phyloP scores from a whole-genome alignment of 2,329 filamentous ascomycete species.

The Venturiaceae sp. region DNA sequence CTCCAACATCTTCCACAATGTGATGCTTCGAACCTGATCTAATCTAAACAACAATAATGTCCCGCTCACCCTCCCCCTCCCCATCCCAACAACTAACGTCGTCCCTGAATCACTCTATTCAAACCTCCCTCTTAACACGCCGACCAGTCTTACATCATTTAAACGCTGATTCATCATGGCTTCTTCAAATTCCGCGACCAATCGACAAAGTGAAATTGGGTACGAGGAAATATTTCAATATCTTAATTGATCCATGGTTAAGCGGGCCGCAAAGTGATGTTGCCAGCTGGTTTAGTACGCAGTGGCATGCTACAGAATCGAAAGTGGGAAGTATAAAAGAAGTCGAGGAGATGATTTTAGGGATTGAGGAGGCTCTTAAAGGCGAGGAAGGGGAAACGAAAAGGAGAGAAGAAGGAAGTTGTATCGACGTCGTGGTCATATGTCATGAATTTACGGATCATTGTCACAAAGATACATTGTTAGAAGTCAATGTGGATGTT shows the following conservation, averaged over 20 bases:
- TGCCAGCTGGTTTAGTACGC: conserved; percentile 54
- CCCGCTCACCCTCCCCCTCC: neutral
- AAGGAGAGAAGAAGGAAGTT: conserved; percentile 19
- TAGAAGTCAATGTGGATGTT: conserved; percentile 42
- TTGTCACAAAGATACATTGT: conserved; percentile 52
- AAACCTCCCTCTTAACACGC: neutral
- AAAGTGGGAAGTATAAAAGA: conserved; percentile 45
- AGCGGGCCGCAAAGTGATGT: conserved; percentile 53
- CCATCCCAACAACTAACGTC: neutral
- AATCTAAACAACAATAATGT: neutral
- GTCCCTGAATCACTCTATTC: neutral
- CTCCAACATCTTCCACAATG: neutral
- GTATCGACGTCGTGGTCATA: conserved; percentile 50
- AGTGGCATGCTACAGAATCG: conserved; percentile 50
- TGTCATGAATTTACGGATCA: conserved; percentile 62
- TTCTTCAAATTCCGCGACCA: conserved; percentile 54
- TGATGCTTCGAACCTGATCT: neutral
- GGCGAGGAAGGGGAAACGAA: conserved; percentile 22
- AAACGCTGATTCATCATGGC: conserved; percentile 59
- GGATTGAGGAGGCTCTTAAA: conserved; percentile 19
- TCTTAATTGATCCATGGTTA: conserved; percentile 59
- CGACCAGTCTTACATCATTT: conserved; percentile 50
- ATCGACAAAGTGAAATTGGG: conserved; percentile 14
- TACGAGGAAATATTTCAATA: conserved; percentile 48
- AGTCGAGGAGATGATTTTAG: conserved; percentile 45